A percentile compares a stretch with the other conserved stretches of the same genome.
Conservation (phyloP, 83 land plant genomes). For the Thuja plicata region DNA sequence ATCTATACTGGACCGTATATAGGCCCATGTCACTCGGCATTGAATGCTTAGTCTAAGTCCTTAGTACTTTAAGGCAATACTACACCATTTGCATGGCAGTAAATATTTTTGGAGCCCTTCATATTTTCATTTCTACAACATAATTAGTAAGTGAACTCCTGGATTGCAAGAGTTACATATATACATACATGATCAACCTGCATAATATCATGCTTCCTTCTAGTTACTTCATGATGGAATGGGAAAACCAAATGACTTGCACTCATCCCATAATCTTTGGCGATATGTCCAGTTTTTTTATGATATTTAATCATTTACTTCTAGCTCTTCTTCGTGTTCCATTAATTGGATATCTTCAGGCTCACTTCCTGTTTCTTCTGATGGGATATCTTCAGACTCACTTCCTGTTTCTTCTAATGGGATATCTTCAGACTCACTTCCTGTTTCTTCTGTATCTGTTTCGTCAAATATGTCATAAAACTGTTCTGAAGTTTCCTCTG, state of each 20-base stretch:
- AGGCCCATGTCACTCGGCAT: not conserved
- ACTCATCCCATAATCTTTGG: not conserved
- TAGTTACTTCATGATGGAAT: not conserved
- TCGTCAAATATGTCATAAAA: slow-evolving; percentile 15
- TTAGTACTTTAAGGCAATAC: not conserved
- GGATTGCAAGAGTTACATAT: not conserved
- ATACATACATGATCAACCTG: not conserved
- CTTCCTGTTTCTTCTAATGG: too few relatives aligned
- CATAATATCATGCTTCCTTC: not conserved
- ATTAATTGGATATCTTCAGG: slow-evolving; percentile 36
- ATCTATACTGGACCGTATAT: not conserved
- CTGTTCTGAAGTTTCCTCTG: slow-evolving; percentile 19
- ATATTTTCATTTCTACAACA: not conserved
- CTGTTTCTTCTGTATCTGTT: slow-evolving; percentile 19
- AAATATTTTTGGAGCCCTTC: not conserved
- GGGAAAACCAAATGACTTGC: not conserved
- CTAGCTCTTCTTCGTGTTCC: slow-evolving; percentile 48
- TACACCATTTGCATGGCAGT: not conserved
- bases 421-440: too few relatives aligned
- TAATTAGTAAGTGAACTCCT: not conserved
- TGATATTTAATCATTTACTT: slow-evolving; percentile 30
- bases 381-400: too few relatives aligned
- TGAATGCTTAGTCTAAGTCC: not conserved
- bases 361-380: slow-evolving; percentile 19
- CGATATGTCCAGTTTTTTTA: not conserved